Evolutionary conservation across 495 filamentous ascomycete genomes (phyloP).

Genomic region (Eremomyces bilateralis): DNA sequence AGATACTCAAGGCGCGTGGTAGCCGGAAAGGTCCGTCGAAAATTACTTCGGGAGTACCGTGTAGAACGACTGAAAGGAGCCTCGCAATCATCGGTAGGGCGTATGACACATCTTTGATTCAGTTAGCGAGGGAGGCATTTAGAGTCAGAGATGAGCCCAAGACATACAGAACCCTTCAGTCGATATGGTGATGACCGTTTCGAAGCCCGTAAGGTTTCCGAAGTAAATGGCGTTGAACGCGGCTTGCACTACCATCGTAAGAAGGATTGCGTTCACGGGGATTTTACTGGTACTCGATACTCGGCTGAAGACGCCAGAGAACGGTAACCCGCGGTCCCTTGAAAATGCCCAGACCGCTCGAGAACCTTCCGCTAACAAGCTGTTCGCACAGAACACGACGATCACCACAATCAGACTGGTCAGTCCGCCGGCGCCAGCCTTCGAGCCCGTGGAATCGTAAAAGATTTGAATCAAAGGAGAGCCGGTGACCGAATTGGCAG

Average conservation of each 20-base stretch:
- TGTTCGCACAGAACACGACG: conserved; percentile 21
- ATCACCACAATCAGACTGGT: conserved; percentile 23
- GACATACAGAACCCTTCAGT: conserved; percentile 34
- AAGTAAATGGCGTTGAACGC: conserved; percentile 36
- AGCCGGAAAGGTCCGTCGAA: conserved; percentile 21
- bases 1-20: conserved; percentile 21
- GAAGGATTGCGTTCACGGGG: conserved; percentile 27
- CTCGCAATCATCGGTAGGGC: conserved; percentile 31
- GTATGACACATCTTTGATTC: conserved; percentile 30
- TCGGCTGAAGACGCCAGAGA: conserved; percentile 22
- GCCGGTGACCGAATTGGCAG: conserved; percentile 23
- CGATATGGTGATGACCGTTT: conserved; percentile 33
- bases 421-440: conserved; percentile 22
- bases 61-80: conserved; percentile 27
- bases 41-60: too few relatives aligned
- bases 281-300: conserved; percentile 23
- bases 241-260: conserved; percentile 28
- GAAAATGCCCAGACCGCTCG: conserved; percentile 26
- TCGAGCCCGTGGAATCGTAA: conserved; percentile 24
- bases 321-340: conserved; percentile 26
- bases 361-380: conserved; percentile 24
- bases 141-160: neutral
- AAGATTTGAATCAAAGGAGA: conserved; percentile 28
- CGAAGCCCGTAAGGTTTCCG: conserved; percentile 33
- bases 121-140: neutral